Conservation (phyloP, 1,284 basidiomycete species). For the Cryptococcus sp. region DNA sequence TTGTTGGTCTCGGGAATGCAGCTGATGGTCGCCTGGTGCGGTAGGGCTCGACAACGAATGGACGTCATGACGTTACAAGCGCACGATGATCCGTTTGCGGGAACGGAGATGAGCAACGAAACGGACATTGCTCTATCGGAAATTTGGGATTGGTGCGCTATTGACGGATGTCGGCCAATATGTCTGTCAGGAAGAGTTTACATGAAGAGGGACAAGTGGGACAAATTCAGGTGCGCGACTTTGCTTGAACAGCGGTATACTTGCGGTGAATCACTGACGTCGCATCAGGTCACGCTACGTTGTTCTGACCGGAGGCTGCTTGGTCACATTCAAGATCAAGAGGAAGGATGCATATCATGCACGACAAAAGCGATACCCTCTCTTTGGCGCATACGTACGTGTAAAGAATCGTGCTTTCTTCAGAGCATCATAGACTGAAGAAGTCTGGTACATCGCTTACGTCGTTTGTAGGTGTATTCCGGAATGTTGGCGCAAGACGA, state of each 20-base stretch:
- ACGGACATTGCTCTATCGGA: slow-evolving; percentile 27
- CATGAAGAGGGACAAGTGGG: slow-evolving; percentile 33
- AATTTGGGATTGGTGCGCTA: slow-evolving; percentile 52
- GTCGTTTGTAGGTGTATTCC: slow-evolving; percentile 38
- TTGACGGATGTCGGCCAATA: slow-evolving; percentile 45
- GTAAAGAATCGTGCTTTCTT: not conserved
- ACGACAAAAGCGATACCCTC: slow-evolving; percentile 36
- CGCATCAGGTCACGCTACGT: slow-evolving; percentile 32
- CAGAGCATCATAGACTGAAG: not conserved
- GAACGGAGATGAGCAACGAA: slow-evolving; percentile 18
- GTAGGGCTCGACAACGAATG: slow-evolving; percentile 48
- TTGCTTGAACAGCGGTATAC: not conserved
- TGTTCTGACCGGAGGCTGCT: slow-evolving; percentile 38
- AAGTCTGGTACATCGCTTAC: too few species aligned
- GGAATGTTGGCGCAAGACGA: slow-evolving; percentile 49
- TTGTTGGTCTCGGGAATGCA: not conserved
- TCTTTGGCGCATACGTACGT: slow-evolving; percentile 51
- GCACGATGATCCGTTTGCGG: slow-evolving; percentile 24
- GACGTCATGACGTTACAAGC: slow-evolving; percentile 29
- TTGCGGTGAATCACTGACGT: not conserved
- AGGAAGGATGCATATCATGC: slow-evolving; percentile 28
- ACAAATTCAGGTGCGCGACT: slow-evolving; percentile 46
- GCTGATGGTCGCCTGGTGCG: not conserved
- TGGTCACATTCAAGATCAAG: slow-evolving; percentile 44
- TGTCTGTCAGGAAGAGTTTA: slow-evolving; percentile 44